These are phyloP conservation scores for Saturnispora diversa DNA, from an alignment of 805 yeast species.

Conservation along the genomic window DNA sequence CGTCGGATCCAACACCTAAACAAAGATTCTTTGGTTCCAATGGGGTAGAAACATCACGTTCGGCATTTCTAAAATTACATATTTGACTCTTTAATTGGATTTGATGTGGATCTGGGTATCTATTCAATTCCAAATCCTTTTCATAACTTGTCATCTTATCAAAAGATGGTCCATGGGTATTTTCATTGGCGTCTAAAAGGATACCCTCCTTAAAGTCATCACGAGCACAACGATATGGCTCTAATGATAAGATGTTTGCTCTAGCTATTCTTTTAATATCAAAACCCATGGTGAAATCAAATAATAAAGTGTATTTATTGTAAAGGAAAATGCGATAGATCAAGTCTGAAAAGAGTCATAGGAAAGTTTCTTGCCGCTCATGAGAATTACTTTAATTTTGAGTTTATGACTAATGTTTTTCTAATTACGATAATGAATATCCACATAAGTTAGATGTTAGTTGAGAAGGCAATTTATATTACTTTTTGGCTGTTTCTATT, in stretches of 20 bases:
- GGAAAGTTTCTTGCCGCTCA: not conserved
- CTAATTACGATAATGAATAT: no score
- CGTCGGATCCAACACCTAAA: conserved; percentile 96
- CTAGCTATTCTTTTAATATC: conserved; percentile 56
- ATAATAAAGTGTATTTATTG: not conserved
- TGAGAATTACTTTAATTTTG: no score
- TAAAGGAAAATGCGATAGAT: not conserved
- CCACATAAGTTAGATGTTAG: no score
- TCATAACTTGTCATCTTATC: conserved; percentile 38
- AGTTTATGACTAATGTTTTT: no score
- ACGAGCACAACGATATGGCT: conserved; percentile 94
- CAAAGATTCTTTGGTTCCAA: conserved; percentile 61
- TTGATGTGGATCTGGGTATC: conserved; percentile 98
- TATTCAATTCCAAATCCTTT: conserved; percentile 51
- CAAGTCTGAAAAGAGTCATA: not conserved
- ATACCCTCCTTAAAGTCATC: conserved; percentile 90
- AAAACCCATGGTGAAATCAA: conserved; percentile 34
- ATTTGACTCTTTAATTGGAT: conserved; percentile 61
- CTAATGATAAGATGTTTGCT: conserved; percentile 74
- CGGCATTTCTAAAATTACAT: conserved; percentile 60
- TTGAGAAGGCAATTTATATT: no score
- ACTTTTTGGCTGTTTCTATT: no score
- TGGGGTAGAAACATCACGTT: conserved; percentile 18
- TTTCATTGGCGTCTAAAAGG: conserved; percentile 91
- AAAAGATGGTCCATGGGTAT: conserved; percentile 84